Evolutionary conservation across 768 basidiomycete species (phyloP).

Genomic region (Austroboletus festivus): DNA sequence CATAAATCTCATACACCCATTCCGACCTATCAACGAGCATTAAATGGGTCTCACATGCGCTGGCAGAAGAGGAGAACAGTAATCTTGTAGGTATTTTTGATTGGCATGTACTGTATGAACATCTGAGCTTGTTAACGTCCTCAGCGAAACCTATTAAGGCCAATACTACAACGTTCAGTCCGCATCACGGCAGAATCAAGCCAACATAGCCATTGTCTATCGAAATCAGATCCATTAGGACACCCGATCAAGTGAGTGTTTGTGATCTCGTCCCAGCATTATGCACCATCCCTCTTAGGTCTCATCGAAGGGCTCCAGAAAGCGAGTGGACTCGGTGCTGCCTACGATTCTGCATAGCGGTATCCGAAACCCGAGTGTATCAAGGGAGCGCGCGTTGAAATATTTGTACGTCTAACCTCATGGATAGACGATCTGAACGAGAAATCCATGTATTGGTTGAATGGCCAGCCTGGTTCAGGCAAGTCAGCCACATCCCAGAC

Average conservation of each 20-base stretch:
- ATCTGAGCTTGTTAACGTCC: too few species aligned
- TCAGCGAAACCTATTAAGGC: too few species aligned
- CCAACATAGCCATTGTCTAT: too few species aligned
- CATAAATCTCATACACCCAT: constrained; percentile 39
- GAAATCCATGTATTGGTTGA: constrained; percentile 20
- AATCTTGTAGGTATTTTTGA: constrained; percentile 33
- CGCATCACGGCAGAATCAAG: too few species aligned
- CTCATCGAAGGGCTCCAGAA: constrained; percentile 12
- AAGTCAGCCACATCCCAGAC: constrained; percentile 27
- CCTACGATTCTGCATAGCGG: constrained; percentile 8
- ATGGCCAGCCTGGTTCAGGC: constrained; percentile 17
- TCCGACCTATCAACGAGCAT: constrained; percentile 40
- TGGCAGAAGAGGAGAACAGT: constrained; percentile 38
- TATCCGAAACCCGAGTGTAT: constrained; percentile 9
- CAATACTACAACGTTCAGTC: too few species aligned
- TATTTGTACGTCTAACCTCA: constrained; percentile 3
- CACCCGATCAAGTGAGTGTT: too few species aligned
- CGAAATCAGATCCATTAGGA: not conserved
- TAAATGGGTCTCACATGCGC: constrained; percentile 33
- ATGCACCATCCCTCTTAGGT: too few species aligned
- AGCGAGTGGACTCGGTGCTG: constrained; percentile 10
- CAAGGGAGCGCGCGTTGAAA: constrained; percentile 11
- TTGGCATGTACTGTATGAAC: too few species aligned
- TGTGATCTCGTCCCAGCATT: too few species aligned
- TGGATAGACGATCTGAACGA: constrained; percentile 9